phyloP scores from a whole-genome alignment of 768 basidiomycete genomes.

The Podaxis sp. region DNA sequence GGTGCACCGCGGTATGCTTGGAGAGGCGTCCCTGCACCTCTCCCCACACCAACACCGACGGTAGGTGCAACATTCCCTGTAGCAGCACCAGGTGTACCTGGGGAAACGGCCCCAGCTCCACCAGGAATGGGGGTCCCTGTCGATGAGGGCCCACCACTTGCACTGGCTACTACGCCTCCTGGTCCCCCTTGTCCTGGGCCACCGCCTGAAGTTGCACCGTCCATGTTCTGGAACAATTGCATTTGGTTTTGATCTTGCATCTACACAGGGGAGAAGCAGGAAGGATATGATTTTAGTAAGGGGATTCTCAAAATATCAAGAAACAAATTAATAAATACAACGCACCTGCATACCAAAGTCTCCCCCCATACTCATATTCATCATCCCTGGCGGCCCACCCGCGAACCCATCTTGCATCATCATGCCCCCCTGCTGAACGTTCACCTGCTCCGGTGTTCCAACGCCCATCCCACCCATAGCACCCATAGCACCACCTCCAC shows the following conservation, averaged over 20 bases:
- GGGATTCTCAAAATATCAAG: neutral
- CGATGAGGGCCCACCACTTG: neutral
- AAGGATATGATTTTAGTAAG: slow-evolving; percentile 13
- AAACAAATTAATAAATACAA: slow-evolving; percentile 11
- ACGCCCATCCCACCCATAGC: slow-evolving; percentile 5
- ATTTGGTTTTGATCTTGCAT: slow-evolving; percentile 54
- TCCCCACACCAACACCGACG: slow-evolving; percentile 1
- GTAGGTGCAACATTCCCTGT: neutral
- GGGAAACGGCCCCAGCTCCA: neutral
- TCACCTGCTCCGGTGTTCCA: slow-evolving; percentile 39
- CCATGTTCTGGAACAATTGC: slow-evolving; percentile 69
- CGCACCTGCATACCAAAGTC: slow-evolving; percentile 77
- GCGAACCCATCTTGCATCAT: slow-evolving; percentile 49
- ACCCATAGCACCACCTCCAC: neutral
- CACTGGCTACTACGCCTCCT: slow-evolving; percentile 18
- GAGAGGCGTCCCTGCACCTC: slow-evolving; percentile 19
- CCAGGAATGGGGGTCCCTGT: slow-evolving; percentile 5
- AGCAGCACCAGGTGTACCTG: neutral
- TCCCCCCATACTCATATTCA: slow-evolving; percentile 66
- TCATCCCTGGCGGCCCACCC: slow-evolving; percentile 48
- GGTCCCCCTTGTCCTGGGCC: slow-evolving; percentile 32
- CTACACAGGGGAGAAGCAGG: neutral
- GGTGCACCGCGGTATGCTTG: slow-evolving; percentile 21
- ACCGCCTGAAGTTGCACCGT: slow-evolving; percentile 23
- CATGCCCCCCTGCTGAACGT: slow-evolving; percentile 4